These are phyloP conservation scores for Trypanosomatidae sp. DNA, from an alignment of 208 protist species.

Conservation along the genomic window DNA sequence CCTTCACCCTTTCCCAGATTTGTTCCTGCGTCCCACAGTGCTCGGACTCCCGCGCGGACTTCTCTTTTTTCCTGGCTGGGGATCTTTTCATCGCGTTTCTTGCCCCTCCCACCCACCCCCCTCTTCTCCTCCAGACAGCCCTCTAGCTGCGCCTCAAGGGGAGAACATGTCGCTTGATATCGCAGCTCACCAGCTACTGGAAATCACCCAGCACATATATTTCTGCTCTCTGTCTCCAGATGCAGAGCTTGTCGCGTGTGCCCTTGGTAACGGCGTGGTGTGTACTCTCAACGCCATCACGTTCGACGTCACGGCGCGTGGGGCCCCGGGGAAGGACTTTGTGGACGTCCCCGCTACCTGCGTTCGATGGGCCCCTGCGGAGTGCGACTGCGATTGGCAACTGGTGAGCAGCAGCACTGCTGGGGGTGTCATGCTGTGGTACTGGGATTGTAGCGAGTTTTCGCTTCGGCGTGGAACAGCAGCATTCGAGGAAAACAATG, in stretches of 20 bases:
- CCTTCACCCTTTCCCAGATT: neutral
- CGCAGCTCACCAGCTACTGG: slow-evolving; percentile 7
- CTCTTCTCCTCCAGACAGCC: neutral
- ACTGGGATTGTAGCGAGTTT: slow-evolving; percentile 33
- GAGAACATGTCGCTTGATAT: slow-evolving; percentile 17
- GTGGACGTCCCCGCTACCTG: slow-evolving; percentile 51
- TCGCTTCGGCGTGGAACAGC: slow-evolving; percentile 20
- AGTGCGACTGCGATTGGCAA: slow-evolving; percentile 13
- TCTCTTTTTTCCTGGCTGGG: neutral
- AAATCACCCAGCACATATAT: slow-evolving; percentile 44
- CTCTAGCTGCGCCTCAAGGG: neutral
- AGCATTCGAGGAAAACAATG: slow-evolving; percentile 61
- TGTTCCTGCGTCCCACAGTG: neutral
- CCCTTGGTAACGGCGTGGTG: slow-evolving; percentile 56
- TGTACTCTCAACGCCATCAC: slow-evolving; percentile 38
- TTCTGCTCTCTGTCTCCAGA: slow-evolving; percentile 43
- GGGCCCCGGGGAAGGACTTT: slow-evolving; percentile 31
- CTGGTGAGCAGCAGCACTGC: slow-evolving; percentile 59
- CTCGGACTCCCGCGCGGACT: too few relatives aligned
- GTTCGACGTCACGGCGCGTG: slow-evolving; percentile 20
- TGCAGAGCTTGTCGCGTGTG: slow-evolving; percentile 49
- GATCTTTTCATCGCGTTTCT: neutral
- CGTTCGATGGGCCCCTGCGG: slow-evolving; percentile 55
- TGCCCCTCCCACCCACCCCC: neutral
- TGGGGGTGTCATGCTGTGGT: slow-evolving; percentile 71